Conservation (phyloP, 495 filamentous ascomycete genomes). For the Chlorociboria aeruginascens region DNA sequence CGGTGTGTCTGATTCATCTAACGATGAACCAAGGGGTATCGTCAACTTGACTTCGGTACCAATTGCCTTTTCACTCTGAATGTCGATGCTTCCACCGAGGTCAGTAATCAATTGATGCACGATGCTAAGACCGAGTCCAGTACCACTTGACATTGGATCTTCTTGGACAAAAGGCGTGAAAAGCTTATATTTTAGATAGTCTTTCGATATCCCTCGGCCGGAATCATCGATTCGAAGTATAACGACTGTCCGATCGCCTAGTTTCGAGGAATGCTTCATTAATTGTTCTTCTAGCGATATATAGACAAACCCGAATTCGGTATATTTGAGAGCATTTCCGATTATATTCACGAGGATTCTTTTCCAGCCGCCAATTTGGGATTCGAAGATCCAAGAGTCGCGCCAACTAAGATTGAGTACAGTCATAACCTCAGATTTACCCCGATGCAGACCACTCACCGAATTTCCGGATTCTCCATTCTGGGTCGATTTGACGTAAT, state of each 20-base stretch:
- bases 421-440: constrained; percentile 14
- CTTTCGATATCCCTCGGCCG: constrained; percentile 45
- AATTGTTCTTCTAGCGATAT: not conserved
- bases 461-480: not conserved
- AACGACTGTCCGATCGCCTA: not conserved
- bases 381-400: constrained; percentile 19
- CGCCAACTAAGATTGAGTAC: constrained; percentile 20
- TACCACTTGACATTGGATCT: constrained; percentile 49
- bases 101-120: constrained; percentile 51
- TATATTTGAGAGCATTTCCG: constrained; percentile 75
- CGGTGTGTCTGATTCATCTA: constrained; percentile 44
- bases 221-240: constrained; percentile 10
- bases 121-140: constrained; percentile 59
- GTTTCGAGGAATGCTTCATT: not conserved
- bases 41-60: constrained; percentile 49
- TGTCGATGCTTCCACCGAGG: constrained; percentile 45
- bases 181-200: constrained; percentile 51
- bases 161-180: constrained; percentile 67
- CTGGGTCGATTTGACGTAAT: not conserved
- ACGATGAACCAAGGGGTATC: constrained; percentile 21
- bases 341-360: constrained; percentile 72
- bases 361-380: constrained; percentile 36
- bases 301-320: constrained; percentile 48
- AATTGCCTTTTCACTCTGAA: constrained; percentile 41
- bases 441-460: not conserved